phyloP scores from a whole-genome alignment of 306 rosid genomes.

The Citrullus amarus region DNA sequence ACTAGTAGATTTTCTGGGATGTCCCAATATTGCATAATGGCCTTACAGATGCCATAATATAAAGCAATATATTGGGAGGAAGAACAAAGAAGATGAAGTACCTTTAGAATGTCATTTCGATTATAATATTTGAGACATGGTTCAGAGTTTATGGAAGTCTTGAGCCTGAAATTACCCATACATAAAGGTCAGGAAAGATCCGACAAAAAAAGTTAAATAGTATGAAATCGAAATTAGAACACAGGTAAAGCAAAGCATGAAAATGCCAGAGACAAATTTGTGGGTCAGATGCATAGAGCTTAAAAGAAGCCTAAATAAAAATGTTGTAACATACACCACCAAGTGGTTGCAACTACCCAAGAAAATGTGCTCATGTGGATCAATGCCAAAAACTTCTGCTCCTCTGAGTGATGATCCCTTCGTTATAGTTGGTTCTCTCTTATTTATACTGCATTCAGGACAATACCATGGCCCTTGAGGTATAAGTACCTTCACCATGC shows the following conservation, averaged over 20 bases:
- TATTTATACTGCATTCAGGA: constrained; percentile 78
- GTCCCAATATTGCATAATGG: constrained; percentile 54
- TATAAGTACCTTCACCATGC: constrained; percentile 65
- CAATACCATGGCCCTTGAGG: constrained; percentile 98
- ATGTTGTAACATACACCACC: constrained; percentile 70
- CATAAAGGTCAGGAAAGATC: constrained; percentile 15
- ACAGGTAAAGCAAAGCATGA: neutral
- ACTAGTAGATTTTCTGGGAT: constrained; percentile 41
- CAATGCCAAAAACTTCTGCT: constrained; percentile 74
- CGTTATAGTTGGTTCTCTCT: constrained; percentile 46
- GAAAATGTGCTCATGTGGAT: constrained; percentile 69
- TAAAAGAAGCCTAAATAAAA: constrained; percentile 16
- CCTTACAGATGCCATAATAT: constrained; percentile 50
- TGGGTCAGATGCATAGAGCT: constrained; percentile 1
- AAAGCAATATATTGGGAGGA: constrained; percentile 39
- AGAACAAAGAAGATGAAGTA: constrained; percentile 50
- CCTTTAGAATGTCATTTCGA: constrained; percentile 59
- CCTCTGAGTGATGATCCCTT: constrained; percentile 71
- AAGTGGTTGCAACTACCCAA: constrained; percentile 81
- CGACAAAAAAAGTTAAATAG: constrained; percentile 9
- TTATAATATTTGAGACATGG: constrained; percentile 59
- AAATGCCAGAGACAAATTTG: neutral
- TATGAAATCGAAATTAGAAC: constrained; percentile 4
- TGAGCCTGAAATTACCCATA: constrained; percentile 53
- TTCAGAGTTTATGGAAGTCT: constrained; percentile 31